Percentiles rank a stretch among this genome's conserved stretches.
phyloP scores from a whole-genome alignment of 805 yeast species.

The Wickerhamiella qilinensis region DNA sequence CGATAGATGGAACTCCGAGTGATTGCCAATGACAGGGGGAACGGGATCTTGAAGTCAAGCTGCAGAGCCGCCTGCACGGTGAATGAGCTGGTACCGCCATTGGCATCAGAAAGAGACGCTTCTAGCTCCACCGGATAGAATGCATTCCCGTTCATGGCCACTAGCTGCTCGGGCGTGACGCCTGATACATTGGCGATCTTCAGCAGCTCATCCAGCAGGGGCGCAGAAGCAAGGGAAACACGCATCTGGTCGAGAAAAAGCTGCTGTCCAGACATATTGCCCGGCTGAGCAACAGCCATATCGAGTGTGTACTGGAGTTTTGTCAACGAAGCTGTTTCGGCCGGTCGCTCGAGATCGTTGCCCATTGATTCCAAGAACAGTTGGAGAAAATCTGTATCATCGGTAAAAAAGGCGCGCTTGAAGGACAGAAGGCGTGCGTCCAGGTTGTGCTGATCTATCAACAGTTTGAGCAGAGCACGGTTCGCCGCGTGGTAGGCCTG shows the following conservation, averaged over 20 bases:
- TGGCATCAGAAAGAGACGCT: not conserved
- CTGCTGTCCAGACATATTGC: slow-evolving; percentile 23
- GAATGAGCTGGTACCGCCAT: slow-evolving; percentile 4
- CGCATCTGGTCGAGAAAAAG: slow-evolving; percentile 22
- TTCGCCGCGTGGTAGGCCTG: slow-evolving; percentile 57
- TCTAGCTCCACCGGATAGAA: not conserved
- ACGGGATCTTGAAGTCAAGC: slow-evolving; percentile 41
- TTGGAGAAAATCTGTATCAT: slow-evolving; percentile 34
- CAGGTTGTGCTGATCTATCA: slow-evolving; percentile 46
- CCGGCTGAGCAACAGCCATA: slow-evolving; percentile 25
- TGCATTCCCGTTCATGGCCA: not conserved
- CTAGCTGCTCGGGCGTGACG: slow-evolving; percentile 14
- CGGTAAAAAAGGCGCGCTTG: slow-evolving; percentile 42
- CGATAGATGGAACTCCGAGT: slow-evolving; percentile 57
- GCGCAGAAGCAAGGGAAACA: slow-evolving; percentile 19
- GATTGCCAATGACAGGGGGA: slow-evolving; percentile 67
- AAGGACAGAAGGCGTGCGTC: slow-evolving; percentile 30
- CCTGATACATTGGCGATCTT: slow-evolving; percentile 22
- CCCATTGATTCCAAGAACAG: slow-evolving; percentile 35
- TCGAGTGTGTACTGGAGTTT: slow-evolving; percentile 25
- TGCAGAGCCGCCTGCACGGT: slow-evolving; percentile 23
- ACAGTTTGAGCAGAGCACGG: slow-evolving; percentile 35
- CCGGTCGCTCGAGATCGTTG: slow-evolving; percentile 35
- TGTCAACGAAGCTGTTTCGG: slow-evolving; percentile 15
- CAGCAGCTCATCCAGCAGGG: slow-evolving; percentile 23